Conservation (phyloP, 1,284 basidiomycete genomes). For the Athelia psychrophila region DNA sequence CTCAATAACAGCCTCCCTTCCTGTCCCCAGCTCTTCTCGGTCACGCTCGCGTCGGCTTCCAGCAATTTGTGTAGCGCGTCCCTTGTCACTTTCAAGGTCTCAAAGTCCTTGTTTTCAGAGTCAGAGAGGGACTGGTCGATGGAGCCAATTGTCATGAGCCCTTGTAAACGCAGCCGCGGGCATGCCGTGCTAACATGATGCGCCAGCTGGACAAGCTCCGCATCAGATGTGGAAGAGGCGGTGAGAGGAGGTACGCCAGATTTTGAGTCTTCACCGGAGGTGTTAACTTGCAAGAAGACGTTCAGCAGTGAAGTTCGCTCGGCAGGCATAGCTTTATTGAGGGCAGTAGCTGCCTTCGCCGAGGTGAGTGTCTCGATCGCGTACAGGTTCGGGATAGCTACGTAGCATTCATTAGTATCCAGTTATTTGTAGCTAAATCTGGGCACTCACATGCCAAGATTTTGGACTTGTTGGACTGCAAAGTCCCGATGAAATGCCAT, state of each 20-base stretch:
- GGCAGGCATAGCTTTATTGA: slow-evolving; percentile 75
- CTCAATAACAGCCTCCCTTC: slow-evolving; percentile 73
- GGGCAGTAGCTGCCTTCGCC: slow-evolving; percentile 75
- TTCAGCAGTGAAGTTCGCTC: slow-evolving; percentile 49
- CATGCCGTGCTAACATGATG: slow-evolving; percentile 72
- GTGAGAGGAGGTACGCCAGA: slow-evolving; percentile 76
- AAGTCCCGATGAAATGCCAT: slow-evolving; percentile 96
- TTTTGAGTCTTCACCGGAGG: slow-evolving; percentile 88
- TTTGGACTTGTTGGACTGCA: slow-evolving; percentile 97
- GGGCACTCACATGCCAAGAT: slow-evolving; percentile 71
- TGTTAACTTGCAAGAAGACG: slow-evolving; percentile 92
- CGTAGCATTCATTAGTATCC: not conserved
- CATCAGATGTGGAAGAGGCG: slow-evolving; percentile 18
- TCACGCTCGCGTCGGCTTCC: slow-evolving; percentile 25
- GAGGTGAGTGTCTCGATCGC: slow-evolving; percentile 92
- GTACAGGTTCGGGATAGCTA: slow-evolving; percentile 88
- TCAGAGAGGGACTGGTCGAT: slow-evolving; percentile 64
- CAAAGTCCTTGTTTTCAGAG: slow-evolving; percentile 82
- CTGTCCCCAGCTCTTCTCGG: slow-evolving; percentile 44
- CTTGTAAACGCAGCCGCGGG: slow-evolving; percentile 73
- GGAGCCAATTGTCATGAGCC: slow-evolving; percentile 97
- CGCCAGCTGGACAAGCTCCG: slow-evolving; percentile 69
- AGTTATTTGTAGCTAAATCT: not conserved
- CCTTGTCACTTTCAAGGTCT: slow-evolving; percentile 63
- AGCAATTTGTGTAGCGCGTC: slow-evolving; percentile 51